phyloP scores from a whole-genome alignment of 2,329 filamentous ascomycete genomes.

The Conoideocrella luteorostrata region DNA sequence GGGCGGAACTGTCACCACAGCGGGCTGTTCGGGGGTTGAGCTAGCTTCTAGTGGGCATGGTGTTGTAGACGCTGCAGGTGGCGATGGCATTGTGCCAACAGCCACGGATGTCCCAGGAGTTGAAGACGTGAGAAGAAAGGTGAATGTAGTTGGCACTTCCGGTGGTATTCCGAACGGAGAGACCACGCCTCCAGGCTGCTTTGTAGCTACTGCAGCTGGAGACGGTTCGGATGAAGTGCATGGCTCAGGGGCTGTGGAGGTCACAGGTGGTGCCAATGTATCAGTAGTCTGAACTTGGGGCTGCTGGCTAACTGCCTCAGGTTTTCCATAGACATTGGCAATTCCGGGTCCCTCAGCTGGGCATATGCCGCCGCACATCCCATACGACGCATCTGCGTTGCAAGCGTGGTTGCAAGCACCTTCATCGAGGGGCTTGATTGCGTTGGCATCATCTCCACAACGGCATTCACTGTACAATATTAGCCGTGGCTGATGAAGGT shows the following conservation, averaged over 20 bases:
- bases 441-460: constrained; percentile 26
- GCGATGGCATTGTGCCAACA: neutral
- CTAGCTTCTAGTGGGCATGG: constrained; percentile 3
- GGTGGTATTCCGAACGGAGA: constrained; percentile 12
- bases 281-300: constrained; percentile 6
- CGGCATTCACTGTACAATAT: constrained; percentile 23
- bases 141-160: constrained; percentile 8
- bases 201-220: neutral
- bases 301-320: constrained; percentile 8
- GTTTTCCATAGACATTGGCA: constrained; percentile 26
- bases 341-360: constrained; percentile 18
- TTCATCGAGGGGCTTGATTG: constrained; percentile 22
- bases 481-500: constrained; percentile 2
- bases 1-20: constrained; percentile 1
- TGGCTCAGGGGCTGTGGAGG: constrained; percentile 5
- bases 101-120: neutral
- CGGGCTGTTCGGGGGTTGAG: neutral
- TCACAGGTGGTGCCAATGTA: constrained; percentile 3
- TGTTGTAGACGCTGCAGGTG: neutral
- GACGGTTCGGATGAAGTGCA: neutral
- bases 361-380: constrained; percentile 28
- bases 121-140: neutral
- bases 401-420: constrained; percentile 25
- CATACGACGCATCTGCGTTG: constrained; percentile 19
- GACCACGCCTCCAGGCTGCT: constrained; percentile 3